Evolutionary conservation across 2,329 filamentous ascomycete genomes (phyloP).

Genomic region (Alternaria ventricosa): DNA sequence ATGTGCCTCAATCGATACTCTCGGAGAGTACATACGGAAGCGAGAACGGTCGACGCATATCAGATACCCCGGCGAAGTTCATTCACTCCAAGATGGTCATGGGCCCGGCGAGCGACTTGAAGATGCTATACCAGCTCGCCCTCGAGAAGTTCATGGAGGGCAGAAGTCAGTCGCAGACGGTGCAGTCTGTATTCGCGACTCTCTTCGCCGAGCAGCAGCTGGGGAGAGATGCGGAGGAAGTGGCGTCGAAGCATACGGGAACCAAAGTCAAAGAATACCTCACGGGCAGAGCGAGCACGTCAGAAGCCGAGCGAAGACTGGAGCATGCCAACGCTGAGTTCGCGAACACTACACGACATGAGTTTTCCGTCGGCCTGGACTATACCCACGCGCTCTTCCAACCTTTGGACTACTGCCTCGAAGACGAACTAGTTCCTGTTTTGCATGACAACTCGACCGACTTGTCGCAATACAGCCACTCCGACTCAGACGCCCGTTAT

Average conservation of each 20-base stretch:
- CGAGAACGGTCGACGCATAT: constrained; percentile 47
- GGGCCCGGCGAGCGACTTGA: constrained; percentile 59
- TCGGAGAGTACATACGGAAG: constrained; percentile 58
- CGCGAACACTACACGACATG: constrained; percentile 50
- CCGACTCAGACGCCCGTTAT: constrained; percentile 35
- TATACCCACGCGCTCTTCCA: constrained; percentile 59
- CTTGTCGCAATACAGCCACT: constrained; percentile 44
- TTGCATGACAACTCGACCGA: constrained; percentile 44
- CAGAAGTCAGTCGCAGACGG: constrained; percentile 39
- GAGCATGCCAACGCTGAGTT: constrained; percentile 32
- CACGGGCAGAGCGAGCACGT: constrained; percentile 43
- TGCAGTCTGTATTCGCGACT: constrained; percentile 57
- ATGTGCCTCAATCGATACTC: constrained; percentile 60
- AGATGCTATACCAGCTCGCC: constrained; percentile 54
- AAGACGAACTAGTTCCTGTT: constrained; percentile 37
- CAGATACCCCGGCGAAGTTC: constrained; percentile 48
- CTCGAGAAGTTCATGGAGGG: constrained; percentile 45
- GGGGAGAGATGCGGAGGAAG: constrained; percentile 51
- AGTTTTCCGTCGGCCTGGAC: constrained; percentile 61
- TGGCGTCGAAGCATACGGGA: constrained; percentile 5
- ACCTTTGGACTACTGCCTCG: constrained; percentile 31
- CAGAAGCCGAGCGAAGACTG: constrained; percentile 38
- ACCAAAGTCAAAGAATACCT: constrained; percentile 25
- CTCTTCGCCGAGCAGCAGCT: constrained; percentile 64
- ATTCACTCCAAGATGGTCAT: constrained; percentile 59